Conservation (phyloP, 176 grass and related monocot species). For the Dendrocalamus sinicus region DNA sequence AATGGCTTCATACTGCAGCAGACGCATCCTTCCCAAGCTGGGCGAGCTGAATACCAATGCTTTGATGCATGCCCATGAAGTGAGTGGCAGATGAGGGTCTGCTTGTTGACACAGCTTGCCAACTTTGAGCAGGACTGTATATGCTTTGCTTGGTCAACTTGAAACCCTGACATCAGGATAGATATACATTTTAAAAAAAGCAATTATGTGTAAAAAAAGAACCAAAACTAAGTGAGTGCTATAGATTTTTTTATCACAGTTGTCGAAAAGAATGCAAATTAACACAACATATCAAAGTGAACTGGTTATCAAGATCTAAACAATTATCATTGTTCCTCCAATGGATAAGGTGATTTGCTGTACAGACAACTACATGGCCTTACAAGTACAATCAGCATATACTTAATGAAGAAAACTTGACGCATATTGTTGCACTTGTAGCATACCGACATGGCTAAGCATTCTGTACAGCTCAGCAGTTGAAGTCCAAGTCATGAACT, state of each 20-base stretch:
- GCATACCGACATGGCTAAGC: slow-evolving; percentile 14
- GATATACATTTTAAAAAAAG: not conserved
- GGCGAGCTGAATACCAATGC: slow-evolving; percentile 73
- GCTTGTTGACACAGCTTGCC: slow-evolving; percentile 68
- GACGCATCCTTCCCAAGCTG: slow-evolving; percentile 76
- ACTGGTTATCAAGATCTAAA: slow-evolving; percentile 9
- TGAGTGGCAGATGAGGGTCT: slow-evolving; percentile 56
- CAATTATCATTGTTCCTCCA: slow-evolving; percentile 17
- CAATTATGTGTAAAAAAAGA: slow-evolving; percentile 24
- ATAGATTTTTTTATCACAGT: not conserved
- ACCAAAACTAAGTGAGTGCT: not conserved
- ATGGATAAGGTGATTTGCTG: not conserved
- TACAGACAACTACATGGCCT: slow-evolving; percentile 15
- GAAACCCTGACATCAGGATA: slow-evolving; percentile 61
- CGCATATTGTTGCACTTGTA: slow-evolving; percentile 12
- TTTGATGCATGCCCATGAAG: slow-evolving; percentile 80
- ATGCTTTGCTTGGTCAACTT: slow-evolving; percentile 73
- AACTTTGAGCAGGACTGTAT: slow-evolving; percentile 66
- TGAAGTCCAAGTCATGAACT: slow-evolving; percentile 9
- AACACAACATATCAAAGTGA: slow-evolving; percentile 12
- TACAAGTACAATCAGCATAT: slow-evolving; percentile 22
- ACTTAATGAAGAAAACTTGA: slow-evolving; percentile 21
- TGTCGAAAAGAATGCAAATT: not conserved
- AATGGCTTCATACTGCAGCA: slow-evolving; percentile 59
- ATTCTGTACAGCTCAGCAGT: slow-evolving; percentile 14